Conservation (phyloP, 441 rosid species). For the Macaranga tanarius region DNA sequence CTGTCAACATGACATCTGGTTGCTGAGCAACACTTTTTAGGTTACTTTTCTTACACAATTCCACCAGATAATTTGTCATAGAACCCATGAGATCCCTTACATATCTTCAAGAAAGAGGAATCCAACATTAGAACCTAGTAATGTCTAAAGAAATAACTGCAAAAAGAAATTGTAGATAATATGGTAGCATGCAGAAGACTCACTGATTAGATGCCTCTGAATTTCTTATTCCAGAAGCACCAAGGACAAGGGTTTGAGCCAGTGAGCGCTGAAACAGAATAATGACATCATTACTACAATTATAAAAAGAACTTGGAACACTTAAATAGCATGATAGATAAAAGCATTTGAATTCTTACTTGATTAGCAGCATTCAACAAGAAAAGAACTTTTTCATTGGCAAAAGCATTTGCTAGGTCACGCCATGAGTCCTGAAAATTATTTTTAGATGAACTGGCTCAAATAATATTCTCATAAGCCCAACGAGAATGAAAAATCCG, state of each 20-base stretch:
- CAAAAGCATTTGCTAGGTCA: constrained; percentile 85
- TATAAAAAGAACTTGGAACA: not conserved
- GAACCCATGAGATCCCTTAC: constrained; percentile 79
- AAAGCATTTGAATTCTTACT: constrained; percentile 44
- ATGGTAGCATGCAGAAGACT: constrained; percentile 35
- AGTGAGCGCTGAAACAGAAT: constrained; percentile 69
- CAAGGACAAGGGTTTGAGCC: constrained; percentile 89
- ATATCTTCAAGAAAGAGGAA: constrained; percentile 50
- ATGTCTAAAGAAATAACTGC: constrained; percentile 18
- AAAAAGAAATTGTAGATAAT: constrained; percentile 14
- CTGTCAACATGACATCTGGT: constrained; percentile 81
- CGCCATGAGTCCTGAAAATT: constrained; percentile 83
- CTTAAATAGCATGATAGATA: constrained; percentile 15
- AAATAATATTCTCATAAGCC: constrained; percentile 13
- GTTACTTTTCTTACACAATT: constrained; percentile 68
- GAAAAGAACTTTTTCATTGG: constrained; percentile 69
- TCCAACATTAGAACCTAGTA: constrained; percentile 17
- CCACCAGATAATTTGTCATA: constrained; percentile 65
- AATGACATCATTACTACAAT: constrained; percentile 19
- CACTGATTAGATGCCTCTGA: constrained; percentile 83
- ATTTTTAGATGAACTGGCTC: constrained; percentile 21
- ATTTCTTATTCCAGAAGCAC: constrained; percentile 83
- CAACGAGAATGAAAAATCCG: not conserved
- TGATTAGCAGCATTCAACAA: constrained; percentile 76
- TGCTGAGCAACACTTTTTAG: constrained; percentile 75